Conservation (phyloP, 1,139 yeast genomes). For the Saccharomyces hybrid region DNA sequence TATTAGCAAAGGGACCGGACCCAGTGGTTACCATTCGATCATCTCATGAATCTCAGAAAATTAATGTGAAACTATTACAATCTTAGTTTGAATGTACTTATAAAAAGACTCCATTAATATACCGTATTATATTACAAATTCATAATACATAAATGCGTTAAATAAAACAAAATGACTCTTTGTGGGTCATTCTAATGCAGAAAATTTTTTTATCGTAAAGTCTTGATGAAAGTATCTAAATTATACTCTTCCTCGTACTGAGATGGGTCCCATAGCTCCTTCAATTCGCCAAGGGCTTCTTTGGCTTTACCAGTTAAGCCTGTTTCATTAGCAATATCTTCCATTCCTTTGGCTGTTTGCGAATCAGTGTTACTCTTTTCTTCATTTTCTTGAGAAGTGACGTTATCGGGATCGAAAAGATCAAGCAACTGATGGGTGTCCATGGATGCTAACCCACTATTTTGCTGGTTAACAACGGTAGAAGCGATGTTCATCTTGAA, state of each 20-base stretch:
- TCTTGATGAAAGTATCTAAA: slow-evolving; percentile 84
- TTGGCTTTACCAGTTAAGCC: slow-evolving; percentile 38
- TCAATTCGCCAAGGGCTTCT: slow-evolving; percentile 62
- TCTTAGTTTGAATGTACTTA: not conserved
- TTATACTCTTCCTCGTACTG: slow-evolving; percentile 97
- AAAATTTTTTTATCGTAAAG: slow-evolving; percentile 39
- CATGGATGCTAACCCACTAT: no score
- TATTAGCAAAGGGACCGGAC: no score
- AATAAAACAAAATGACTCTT: slow-evolving; percentile 1
- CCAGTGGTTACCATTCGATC: no score
- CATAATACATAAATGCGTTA: slow-evolving; percentile 1
- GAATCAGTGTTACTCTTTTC: slow-evolving; percentile 11
- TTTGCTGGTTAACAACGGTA: no score
- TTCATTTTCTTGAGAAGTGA: no score
- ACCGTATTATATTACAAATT: slow-evolving; percentile 1
- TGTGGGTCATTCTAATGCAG: not conserved
- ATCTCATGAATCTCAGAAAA: not conserved
- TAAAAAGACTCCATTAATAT: slow-evolving; percentile 1
- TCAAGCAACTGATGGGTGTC: no score
- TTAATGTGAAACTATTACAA: slow-evolving; percentile 3
- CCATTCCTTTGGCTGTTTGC: slow-evolving; percentile 29
- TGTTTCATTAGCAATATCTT: slow-evolving; percentile 36
- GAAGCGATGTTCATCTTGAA: no score
- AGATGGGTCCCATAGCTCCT: slow-evolving; percentile 94
- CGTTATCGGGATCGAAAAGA: no score